These are phyloP conservation scores for Heteromeles arbutifolia DNA, from an alignment of 306 rosid species.

Conservation along the genomic window DNA sequence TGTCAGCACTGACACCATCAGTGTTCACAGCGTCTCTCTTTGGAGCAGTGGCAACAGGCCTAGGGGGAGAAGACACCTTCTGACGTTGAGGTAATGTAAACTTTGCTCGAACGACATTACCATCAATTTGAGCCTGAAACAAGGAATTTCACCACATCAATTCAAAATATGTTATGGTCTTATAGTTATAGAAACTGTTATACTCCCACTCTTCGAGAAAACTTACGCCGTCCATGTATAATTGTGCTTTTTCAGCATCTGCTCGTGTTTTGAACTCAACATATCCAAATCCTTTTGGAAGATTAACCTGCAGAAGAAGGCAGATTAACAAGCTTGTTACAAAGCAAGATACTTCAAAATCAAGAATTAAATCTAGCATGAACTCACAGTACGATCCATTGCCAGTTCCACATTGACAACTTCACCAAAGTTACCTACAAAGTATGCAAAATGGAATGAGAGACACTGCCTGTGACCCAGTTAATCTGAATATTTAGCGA, in stretches of 20 bases:
- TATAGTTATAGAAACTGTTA: background rate
- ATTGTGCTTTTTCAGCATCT: slow-evolving; percentile 84
- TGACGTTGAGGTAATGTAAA: slow-evolving; percentile 85
- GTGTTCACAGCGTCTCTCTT: slow-evolving; percentile 73
- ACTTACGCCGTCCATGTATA: slow-evolving; percentile 93
- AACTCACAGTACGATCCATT: slow-evolving; percentile 84
- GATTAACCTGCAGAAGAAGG: slow-evolving; percentile 59
- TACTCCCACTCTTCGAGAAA: slow-evolving; percentile 11
- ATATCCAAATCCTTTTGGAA: slow-evolving; percentile 92
- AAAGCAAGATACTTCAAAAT: slow-evolving; percentile 1
- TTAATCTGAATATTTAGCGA: background rate
- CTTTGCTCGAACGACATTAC: slow-evolving; percentile 77
- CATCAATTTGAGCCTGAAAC: slow-evolving; percentile 96
- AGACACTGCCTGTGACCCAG: background rate
- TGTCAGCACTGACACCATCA: slow-evolving; percentile 65
- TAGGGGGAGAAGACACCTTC: slow-evolving; percentile 70
- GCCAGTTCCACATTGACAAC: slow-evolving; percentile 89
- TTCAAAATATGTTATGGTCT: slow-evolving; percentile 4
- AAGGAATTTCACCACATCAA: slow-evolving; percentile 17
- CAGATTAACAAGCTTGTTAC: background rate
- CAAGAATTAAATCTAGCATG: slow-evolving; percentile 5
- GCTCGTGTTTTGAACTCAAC: slow-evolving; percentile 88
- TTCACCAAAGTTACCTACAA: slow-evolving; percentile 80
- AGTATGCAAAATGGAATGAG: background rate
- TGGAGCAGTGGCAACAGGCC: slow-evolving; percentile 48